phyloP scores from a whole-genome alignment of 805 yeast species.

The Schwanniomyces yamadae region DNA sequence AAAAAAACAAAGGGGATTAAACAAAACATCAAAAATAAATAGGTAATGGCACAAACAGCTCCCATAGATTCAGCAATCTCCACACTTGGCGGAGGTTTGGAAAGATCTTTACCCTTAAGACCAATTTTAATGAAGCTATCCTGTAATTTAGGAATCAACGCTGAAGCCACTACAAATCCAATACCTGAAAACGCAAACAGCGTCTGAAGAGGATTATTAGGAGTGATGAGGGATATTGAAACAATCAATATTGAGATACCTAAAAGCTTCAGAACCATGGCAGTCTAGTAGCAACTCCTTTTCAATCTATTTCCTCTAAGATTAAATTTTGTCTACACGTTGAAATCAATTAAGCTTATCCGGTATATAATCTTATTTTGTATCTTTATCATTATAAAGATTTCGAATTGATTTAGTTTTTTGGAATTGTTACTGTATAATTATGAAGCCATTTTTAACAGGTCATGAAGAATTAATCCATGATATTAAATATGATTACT shows the following conservation, averaged over 20 bases:
- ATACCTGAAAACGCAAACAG: constrained; percentile 65
- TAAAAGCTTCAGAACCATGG: too few relatives aligned
- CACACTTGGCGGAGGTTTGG: constrained; percentile 66
- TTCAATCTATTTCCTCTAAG: too few relatives aligned
- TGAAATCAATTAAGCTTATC: background rate
- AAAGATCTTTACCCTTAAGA: constrained; percentile 78
- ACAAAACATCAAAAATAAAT: constrained; percentile 75
- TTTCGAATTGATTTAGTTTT: too few relatives aligned
- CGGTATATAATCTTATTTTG: background rate
- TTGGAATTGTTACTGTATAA: background rate
- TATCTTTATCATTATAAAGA: too few relatives aligned
- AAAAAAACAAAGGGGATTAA: constrained; percentile 87
- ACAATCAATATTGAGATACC: constrained; percentile 14
- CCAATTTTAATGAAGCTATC: constrained; percentile 73
- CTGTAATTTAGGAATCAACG: constrained; percentile 68
- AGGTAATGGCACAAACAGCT: constrained; percentile 79
- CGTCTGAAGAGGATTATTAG: constrained; percentile 52
- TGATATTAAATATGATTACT: constrained; percentile 88
- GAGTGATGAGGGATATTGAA: constrained; percentile 25
- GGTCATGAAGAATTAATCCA: constrained; percentile 93
- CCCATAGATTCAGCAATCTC: constrained; percentile 88
- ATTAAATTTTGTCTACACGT: too few relatives aligned
- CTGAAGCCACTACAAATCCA: constrained; percentile 61
- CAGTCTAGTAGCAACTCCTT: too few relatives aligned
- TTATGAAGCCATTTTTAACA: constrained; percentile 72